phyloP scores from a whole-genome alignment of 257 asterid genomes.

The Linaria vulgaris region DNA sequence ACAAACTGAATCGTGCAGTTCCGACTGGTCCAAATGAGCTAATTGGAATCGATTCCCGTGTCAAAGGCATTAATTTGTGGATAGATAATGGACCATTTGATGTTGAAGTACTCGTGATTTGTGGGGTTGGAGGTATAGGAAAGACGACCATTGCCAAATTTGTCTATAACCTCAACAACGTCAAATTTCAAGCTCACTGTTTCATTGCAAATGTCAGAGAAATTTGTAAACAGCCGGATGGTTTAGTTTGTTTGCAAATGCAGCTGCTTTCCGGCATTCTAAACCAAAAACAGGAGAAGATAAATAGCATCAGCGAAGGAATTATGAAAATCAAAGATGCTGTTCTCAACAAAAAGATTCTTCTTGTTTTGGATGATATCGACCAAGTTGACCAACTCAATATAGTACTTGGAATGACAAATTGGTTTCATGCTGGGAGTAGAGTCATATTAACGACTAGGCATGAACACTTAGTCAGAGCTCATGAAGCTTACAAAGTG shows the following conservation, averaged over 20 bases:
- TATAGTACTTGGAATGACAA: conserved; percentile 16
- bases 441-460: conserved; percentile 9
- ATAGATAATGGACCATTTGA: conserved; percentile 8
- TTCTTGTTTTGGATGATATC: conserved; percentile 29
- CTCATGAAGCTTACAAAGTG: conserved; percentile 6
- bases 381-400: conserved; percentile 19
- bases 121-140: conserved; percentile 23
- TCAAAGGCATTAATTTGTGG: conserved; percentile 21
- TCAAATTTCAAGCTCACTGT: conserved; percentile 21
- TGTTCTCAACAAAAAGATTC: conserved; percentile 12
- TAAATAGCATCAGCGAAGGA: conserved; percentile 19
- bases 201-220: conserved; percentile 23
- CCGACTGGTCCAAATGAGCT: conserved; percentile 5
- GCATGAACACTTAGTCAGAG: conserved; percentile 19
- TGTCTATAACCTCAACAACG: conserved; percentile 6
- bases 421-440: conserved; percentile 27
- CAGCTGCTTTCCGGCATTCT: conserved; percentile 24
- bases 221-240: conserved; percentile 16
- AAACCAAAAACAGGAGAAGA: not conserved
- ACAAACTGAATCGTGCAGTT: conserved; percentile 7
- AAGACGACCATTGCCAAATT: conserved; percentile 5
- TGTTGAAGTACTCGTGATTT: conserved; percentile 5
- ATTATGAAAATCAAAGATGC: not conserved
- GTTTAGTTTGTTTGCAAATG: conserved; percentile 20
- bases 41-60: conserved; percentile 23